Base-by-base conservation (phyloP, 2,329 filamentous ascomycete species). In the Ophiosphaerella korrae region DNA sequence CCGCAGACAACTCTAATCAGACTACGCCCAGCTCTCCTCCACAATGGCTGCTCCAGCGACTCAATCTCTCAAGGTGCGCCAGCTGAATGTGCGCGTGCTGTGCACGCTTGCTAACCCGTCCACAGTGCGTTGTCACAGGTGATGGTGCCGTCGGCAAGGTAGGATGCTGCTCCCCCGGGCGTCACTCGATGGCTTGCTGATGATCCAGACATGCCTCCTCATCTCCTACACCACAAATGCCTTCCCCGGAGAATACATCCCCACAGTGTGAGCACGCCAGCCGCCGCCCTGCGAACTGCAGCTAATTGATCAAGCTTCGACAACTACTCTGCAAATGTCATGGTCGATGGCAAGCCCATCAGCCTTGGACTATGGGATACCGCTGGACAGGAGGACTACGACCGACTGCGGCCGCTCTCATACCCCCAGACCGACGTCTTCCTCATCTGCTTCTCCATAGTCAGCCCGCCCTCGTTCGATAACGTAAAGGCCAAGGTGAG, bases 221-320 rank as follows among this genome's bases (percentile, higher is more conserved):
- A 99, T 99, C 75, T 97, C 93, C 45, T 99, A 99, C 81, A 97
- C 94, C 59, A 99, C 94, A 59, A 99, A 97, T 81, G 94, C 94
- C 62, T 99, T 99, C 76, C 94, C 94, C n/a, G 94, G 94, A 77
- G 94, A 99, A 83, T 99, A 99, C 78, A 97, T 99, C 67, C 94
- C 94, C 63, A 99, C 94, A 68, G 94, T 99, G 89, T 94, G 80
- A 77, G 88, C 62, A 29, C 34, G 32, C 13, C 48, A 7, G 18
- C 38, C 42, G 23, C 9, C 33, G n/a, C 21, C 32, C 45, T 61
- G 40, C 50, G 56, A 39, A 39, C 49, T 18, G 48, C 38, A 45
- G 60, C 67, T 73, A 59, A 73, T 49, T 14, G 39, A 32, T 43
- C 53, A 64, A 96, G 92, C 58, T 97, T 97, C 78, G 93, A 97